Evolutionary conservation across 345 rosid genomes (phyloP).

Genomic region (Citrus australasica): DNA sequence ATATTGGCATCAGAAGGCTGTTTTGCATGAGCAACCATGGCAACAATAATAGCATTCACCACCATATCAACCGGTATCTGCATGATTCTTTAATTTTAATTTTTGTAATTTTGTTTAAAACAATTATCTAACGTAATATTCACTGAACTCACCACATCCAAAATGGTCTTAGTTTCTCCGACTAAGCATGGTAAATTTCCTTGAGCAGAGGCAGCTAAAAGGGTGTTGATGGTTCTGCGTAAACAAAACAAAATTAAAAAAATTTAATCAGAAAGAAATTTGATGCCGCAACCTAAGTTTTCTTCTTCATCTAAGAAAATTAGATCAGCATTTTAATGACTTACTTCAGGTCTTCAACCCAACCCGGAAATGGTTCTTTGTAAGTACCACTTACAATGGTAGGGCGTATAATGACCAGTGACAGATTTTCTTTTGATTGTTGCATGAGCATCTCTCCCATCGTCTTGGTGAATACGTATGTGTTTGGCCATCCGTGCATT

Average conservation of each 20-base stretch:
- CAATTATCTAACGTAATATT: neutral
- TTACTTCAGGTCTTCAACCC: constrained; percentile 78
- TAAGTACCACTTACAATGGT: constrained; percentile 67
- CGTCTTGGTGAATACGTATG: constrained; percentile 88
- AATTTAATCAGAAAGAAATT: neutral
- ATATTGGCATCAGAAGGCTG: neutral
- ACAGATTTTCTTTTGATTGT: constrained; percentile 35
- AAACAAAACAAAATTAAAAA: neutral
- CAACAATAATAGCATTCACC: constrained; percentile 58
- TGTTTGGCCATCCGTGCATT: constrained; percentile 76
- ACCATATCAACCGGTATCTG: constrained; percentile 89
- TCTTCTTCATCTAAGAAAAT: too few relatives aligned
- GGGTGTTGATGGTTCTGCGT: constrained; percentile 74
- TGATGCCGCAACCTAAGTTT: too few relatives aligned
- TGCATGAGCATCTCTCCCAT: constrained; percentile 77
- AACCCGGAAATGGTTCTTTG: constrained; percentile 77
- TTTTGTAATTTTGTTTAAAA: neutral
- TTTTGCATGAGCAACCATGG: constrained; percentile 43
- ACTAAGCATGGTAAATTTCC: constrained; percentile 74
- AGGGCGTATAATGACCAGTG: constrained; percentile 62
- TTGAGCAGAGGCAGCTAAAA: constrained; percentile 49
- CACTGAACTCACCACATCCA: constrained; percentile 58
- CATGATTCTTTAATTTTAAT: neutral
- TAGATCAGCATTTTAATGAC: too few relatives aligned
- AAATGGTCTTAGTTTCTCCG: constrained; percentile 42